Evolutionary conservation across 495 filamentous ascomycete genomes (phyloP).

Genomic region (Aspergillus campestris): DNA sequence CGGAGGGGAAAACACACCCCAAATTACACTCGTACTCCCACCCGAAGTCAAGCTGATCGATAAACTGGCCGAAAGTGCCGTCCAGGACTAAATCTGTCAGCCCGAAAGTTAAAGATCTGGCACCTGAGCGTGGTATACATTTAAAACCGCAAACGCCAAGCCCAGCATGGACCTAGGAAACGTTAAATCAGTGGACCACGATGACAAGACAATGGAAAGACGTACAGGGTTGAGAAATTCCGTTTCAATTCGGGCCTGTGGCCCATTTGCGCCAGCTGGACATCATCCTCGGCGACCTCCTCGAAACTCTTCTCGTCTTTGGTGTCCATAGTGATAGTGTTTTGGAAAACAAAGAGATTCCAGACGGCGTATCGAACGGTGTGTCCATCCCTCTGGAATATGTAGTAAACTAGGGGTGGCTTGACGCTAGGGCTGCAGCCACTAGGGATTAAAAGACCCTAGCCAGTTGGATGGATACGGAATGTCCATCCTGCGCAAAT

Average conservation of each 20-base stretch:
- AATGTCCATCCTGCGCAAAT: conserved; percentile 2
- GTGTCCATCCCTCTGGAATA: no score
- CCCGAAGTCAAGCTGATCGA: conserved; percentile 38
- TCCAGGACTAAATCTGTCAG: conserved; percentile 27
- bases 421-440: not conserved
- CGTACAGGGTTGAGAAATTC: conserved; percentile 36
- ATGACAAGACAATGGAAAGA: not conserved
- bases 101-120: not conserved
- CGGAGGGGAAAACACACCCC: conserved; percentile 20
- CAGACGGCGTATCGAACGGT: no score
- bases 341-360: no score
- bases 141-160: conserved; percentile 39
- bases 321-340: no score
- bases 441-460: not conserved
- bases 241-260: conserved; percentile 52
- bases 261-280: conserved; percentile 47
- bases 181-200: not conserved
- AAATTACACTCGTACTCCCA: conserved; percentile 37
- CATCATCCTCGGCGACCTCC: conserved; percentile 23
- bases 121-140: conserved; percentile 16
- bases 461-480: not conserved
- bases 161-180: conserved; percentile 33
- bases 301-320: not conserved
- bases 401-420: no score
- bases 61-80: conserved; percentile 36